Conservation (phyloP, 2,329 filamentous ascomycete species). For the Xylariaceae sp. region DNA sequence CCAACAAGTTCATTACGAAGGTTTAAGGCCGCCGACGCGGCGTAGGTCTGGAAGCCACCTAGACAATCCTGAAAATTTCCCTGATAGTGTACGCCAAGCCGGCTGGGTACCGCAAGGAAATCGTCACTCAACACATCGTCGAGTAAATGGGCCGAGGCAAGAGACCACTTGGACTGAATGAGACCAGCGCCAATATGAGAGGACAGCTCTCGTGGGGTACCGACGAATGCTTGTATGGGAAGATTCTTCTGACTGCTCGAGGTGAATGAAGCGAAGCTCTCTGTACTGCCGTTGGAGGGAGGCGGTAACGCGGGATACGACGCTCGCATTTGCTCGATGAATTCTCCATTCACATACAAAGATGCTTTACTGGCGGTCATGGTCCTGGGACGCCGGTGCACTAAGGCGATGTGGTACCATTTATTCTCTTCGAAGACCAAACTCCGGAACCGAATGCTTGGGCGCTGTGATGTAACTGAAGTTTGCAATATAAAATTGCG, state of each 20-base stretch:
- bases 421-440: constrained; percentile 65
- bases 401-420: constrained; percentile 93
- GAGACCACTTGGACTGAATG: constrained; percentile 75
- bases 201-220: constrained; percentile 84
- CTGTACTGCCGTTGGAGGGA: constrained; percentile 54
- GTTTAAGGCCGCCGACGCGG: constrained; percentile 83
- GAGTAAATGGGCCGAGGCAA: constrained; percentile 85
- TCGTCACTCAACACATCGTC: constrained; percentile 87
- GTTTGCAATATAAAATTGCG: constrained; percentile 94
- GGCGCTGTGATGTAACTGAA: constrained; percentile 76
- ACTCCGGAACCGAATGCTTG: constrained; percentile 90
- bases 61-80: constrained; percentile 97
- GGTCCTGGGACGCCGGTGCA: constrained; percentile 73
- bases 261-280: constrained; percentile 66
- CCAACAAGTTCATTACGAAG: constrained; percentile 87
- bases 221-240: constrained; percentile 85
- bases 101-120: constrained; percentile 81
- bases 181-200: constrained; percentile 66
- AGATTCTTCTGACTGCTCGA: constrained; percentile 53
- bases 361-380: constrained; percentile 74
- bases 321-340: constrained; percentile 85
- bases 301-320: constrained; percentile 78
- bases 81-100: constrained; percentile 83
- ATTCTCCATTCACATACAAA: constrained; percentile 88
- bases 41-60: constrained; percentile 93